Evolutionary conservation across 441 rosid genomes (phyloP).

Genomic region (Capsella rubella): DNA sequence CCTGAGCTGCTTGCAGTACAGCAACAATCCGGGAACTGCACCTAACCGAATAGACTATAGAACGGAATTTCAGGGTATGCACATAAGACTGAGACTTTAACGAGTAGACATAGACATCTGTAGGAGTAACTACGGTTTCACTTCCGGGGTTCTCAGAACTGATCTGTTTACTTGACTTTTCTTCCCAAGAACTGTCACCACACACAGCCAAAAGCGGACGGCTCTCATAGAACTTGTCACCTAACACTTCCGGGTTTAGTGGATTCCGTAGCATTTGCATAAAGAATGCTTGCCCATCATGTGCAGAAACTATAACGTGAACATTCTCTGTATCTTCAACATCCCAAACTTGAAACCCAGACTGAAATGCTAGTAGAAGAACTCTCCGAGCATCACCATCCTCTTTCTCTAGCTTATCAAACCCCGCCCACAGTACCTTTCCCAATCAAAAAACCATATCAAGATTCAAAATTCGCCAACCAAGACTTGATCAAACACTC

Average conservation of each 20-base stretch:
- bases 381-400: conserved; percentile 58
- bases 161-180: conserved; percentile 50
- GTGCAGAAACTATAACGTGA: conserved; percentile 71
- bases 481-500: conserved; percentile 1
- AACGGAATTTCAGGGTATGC: conserved; percentile 73
- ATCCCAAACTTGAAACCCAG: conserved; percentile 98
- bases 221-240: conserved; percentile 58
- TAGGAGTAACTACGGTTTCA: conserved; percentile 51
- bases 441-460: conserved; percentile 29
- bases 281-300: conserved; percentile 81
- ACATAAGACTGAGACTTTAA: conserved; percentile 79
- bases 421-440: conserved; percentile 95
- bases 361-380: conserved; percentile 77
- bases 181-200: conserved; percentile 60
- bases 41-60: conserved; percentile 76
- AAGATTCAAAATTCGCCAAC: conserved; percentile 12
- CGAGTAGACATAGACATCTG: conserved; percentile 73
- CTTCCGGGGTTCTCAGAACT: conserved; percentile 51
- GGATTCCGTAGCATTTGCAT: conserved; percentile 87
- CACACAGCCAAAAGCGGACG: conserved; percentile 82
- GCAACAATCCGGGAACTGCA: conserved; percentile 94
- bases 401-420: conserved; percentile 81
- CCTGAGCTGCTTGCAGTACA: conserved; percentile 82
- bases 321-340: conserved; percentile 89
- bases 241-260: conserved; percentile 43